Conservation (phyloP, 1,139 yeast species). For the Hansenula anomala region DNA sequence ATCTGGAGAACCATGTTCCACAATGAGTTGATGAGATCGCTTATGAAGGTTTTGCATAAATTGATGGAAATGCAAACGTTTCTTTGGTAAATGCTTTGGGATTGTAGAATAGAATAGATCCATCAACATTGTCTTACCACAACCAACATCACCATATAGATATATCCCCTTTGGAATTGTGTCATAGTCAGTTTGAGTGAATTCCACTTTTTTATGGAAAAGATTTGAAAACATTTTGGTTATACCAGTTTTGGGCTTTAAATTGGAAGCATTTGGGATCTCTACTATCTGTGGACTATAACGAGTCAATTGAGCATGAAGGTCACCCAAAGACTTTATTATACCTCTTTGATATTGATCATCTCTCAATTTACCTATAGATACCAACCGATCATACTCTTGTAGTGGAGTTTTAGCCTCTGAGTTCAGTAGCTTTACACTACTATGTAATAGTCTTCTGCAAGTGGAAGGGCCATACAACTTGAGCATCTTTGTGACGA, state of each 20-base stretch:
- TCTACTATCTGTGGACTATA: constrained; percentile 55
- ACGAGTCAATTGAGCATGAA: constrained; percentile 41
- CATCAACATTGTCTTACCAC: constrained; percentile 98
- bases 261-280: constrained; percentile 42
- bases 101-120: constrained; percentile 85
- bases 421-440: neutral
- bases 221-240: constrained; percentile 30
- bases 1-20: constrained; percentile 53
- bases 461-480: neutral
- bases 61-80: constrained; percentile 88
- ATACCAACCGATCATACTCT: constrained; percentile 56
- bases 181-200: constrained; percentile 15
- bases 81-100: constrained; percentile 70
- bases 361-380: constrained; percentile 46
- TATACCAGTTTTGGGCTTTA: constrained; percentile 45
- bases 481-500: constrained; percentile 1
- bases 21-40: constrained; percentile 71
- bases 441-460: constrained; percentile 1
- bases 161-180: constrained; percentile 75
- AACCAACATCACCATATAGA: constrained; percentile 95
- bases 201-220: constrained; percentile 8
- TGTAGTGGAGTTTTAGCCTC: constrained; percentile 40
- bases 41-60: constrained; percentile 94
- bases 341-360: constrained; percentile 66
- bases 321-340: constrained; percentile 45